A percentile compares a stretch with the other conserved stretches of the same genome.
Evolutionary conservation across 306 rosid genomes (phyloP).

Genomic region (Sicyos edulis): DNA sequence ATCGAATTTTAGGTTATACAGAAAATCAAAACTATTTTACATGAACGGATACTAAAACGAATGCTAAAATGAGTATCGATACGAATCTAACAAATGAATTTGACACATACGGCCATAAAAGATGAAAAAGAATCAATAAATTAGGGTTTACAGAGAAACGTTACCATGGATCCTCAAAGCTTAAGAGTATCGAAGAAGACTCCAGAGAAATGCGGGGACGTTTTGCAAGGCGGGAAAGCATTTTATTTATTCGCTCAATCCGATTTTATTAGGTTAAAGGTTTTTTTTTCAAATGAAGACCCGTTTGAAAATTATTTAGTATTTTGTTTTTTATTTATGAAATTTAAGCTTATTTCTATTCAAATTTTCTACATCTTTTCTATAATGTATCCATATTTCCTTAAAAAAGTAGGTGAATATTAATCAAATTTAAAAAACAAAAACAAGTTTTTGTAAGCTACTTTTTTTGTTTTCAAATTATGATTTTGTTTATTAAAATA

Average conservation of each 20-base stretch:
- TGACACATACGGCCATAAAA: background rate
- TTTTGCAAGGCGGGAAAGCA: slow-evolving; percentile 4
- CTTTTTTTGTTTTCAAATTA: no score
- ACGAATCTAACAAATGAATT: background rate
- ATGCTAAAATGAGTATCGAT: background rate
- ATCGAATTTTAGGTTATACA: background rate
- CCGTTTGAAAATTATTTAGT: no score
- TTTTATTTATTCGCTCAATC: background rate
- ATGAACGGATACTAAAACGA: background rate
- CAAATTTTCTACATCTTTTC: no score
- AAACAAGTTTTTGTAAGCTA: no score
- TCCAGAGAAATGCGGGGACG: slow-evolving; percentile 14
- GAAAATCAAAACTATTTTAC: background rate
- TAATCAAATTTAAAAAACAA: no score
- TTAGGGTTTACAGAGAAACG: slow-evolving; percentile 1
- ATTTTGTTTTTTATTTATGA: no score
- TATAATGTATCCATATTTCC: no score
- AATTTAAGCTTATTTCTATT: no score
- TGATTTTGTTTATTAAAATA: no score
- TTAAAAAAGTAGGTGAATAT: no score
- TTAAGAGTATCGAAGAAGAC: slow-evolving; percentile 8
- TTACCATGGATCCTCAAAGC: slow-evolving; percentile 5
- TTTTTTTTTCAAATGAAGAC: no score
- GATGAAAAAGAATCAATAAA: background rate
- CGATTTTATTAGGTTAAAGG: no score